Base-by-base conservation (phyloP, 805 yeast species). In the Hanseniaspora osmophila region DNA sequence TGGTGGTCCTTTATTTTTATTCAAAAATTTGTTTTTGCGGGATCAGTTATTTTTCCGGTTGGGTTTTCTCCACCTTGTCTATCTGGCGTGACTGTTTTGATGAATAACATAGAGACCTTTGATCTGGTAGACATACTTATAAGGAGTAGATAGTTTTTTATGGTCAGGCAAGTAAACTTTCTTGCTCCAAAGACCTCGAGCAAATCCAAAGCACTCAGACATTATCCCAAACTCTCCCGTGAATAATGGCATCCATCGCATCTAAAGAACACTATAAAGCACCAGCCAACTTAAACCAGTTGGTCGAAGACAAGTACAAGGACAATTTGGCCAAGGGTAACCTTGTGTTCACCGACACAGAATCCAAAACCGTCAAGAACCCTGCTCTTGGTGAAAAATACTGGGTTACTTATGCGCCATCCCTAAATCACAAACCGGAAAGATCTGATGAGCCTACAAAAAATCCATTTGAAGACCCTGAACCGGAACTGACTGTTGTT, bases 391-490 rank as follows among this genome's bases (percentile, higher is more conserved):
- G 59, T 10, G 68, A 6, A 47, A 56, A 27, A 52, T 64, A 59
- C 44, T 51, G 59, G 30, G 46, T 68, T 3, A 58, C 64, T 6
- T 53, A 52, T 33, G 58, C 64, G 1, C 61, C 66, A 33, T 56
- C 62, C 32, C 44, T 66, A 37, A 54, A 56, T 10, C 54, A 55
- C 37, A 68, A 68, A 46, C 71, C 72, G 33, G 69, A 68, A 27
- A 46, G 45, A 35, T 65, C 60, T 22, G 57, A 60, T 15, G 51
- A 54, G 3, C 58, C 63, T 12, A 60, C 55, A 7, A 57, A 59
- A 17, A 76, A 86, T 55, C 97, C 97, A 2, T 90, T 92, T 64
- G 71, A 73, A 42, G 73, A 77, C 17, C 90, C 94, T 0, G 95
- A 84, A 52, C 83, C 83, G 5, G 80, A 76, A 48, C 65, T 88